These are phyloP conservation scores for Rhodotorula sp. DNA, from an alignment of 1,284 basidiomycete genomes.

Conservation along the genomic window DNA sequence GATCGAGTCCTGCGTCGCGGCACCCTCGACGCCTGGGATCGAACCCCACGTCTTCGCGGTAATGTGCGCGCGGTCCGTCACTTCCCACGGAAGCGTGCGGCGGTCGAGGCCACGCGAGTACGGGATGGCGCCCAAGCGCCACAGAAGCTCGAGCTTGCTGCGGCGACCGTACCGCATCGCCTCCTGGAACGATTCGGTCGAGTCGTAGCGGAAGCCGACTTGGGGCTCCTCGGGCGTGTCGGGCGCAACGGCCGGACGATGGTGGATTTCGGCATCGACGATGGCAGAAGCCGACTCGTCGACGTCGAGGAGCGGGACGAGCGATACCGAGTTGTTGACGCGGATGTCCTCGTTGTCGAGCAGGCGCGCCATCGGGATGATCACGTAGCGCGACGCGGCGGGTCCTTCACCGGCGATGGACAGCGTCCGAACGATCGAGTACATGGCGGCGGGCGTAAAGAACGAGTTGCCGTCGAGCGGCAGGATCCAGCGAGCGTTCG, in stretches of 20 bases:
- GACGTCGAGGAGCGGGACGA: slow-evolving; percentile 33
- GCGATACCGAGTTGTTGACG: slow-evolving; percentile 37
- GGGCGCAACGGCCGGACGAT: slow-evolving; percentile 28
- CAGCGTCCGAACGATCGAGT: slow-evolving; percentile 43
- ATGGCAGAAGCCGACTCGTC: slow-evolving; percentile 32
- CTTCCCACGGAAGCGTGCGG: slow-evolving; percentile 46
- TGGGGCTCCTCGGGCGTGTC: slow-evolving; percentile 49
- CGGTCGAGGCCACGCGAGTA: slow-evolving; percentile 45
- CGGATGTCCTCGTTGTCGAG: slow-evolving; percentile 44
- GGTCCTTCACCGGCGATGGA: slow-evolving; percentile 42
- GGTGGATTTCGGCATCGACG: slow-evolving; percentile 34
- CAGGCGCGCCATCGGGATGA: slow-evolving; percentile 48
- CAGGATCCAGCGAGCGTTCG: slow-evolving; percentile 47
- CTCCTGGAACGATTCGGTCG: slow-evolving; percentile 45
- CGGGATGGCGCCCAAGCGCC: slow-evolving; percentile 48
- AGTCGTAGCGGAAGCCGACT: slow-evolving; percentile 49
- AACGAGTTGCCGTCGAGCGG: slow-evolving; percentile 50
- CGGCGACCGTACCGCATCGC: slow-evolving; percentile 49
- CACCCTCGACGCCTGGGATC: slow-evolving; percentile 39
- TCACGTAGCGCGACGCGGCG: slow-evolving; percentile 41
- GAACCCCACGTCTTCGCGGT: slow-evolving; percentile 44
- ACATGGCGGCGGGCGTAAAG: slow-evolving; percentile 47
- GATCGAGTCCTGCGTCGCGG: slow-evolving; percentile 23
- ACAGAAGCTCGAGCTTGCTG: slow-evolving; percentile 48
- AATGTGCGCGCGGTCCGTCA: slow-evolving; percentile 44